phyloP scores from a whole-genome alignment of 1,284 basidiomycete species.

The Exobasidium cylindrosporum region DNA sequence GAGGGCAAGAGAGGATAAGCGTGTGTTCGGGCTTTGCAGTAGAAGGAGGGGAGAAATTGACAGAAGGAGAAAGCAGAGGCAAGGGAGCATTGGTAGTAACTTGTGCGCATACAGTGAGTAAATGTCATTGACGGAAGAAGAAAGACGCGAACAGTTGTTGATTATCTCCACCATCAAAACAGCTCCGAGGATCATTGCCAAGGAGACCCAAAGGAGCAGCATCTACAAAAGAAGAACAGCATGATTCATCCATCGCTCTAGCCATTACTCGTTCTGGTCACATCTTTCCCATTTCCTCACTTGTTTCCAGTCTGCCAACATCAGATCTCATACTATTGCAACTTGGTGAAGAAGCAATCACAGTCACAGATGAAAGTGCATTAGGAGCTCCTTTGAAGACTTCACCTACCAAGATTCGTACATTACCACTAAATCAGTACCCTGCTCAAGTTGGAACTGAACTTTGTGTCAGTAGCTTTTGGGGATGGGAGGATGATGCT shows the following conservation, averaged over 20 bases:
- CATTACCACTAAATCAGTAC: slow-evolving; percentile 69
- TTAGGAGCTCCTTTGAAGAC: slow-evolving; percentile 24
- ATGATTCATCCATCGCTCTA: slow-evolving; percentile 47
- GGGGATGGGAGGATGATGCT: slow-evolving; percentile 55
- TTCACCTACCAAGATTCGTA: slow-evolving; percentile 48
- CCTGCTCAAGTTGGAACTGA: slow-evolving; percentile 62
- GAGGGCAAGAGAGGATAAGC: slow-evolving; percentile 60
- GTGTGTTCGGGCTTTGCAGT: slow-evolving; percentile 68
- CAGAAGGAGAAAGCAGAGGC: slow-evolving; percentile 38
- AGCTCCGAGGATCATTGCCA: neutral
- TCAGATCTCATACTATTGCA: slow-evolving; percentile 62
- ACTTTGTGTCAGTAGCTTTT: slow-evolving; percentile 64
- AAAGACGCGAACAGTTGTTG: too few species aligned
- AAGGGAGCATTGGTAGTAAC: slow-evolving; percentile 60
- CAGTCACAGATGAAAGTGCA: neutral
- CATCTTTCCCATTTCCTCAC: slow-evolving; percentile 60
- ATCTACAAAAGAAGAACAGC: neutral
- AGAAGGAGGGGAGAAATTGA: slow-evolving; percentile 34
- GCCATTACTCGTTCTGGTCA: slow-evolving; percentile 50
- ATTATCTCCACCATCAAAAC: too few species aligned
- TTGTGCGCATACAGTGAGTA: slow-evolving; percentile 66
- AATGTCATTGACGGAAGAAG: too few species aligned
- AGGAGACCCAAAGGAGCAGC: neutral
- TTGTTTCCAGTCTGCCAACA: slow-evolving; percentile 64
- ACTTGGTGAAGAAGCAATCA: slow-evolving; percentile 26